A percentile compares a stretch with the other conserved stretches of the same genome.
Evolutionary conservation across 192 early-diverging fungal genomes (phyloP).

Genomic region (Coemansia sp.): DNA sequence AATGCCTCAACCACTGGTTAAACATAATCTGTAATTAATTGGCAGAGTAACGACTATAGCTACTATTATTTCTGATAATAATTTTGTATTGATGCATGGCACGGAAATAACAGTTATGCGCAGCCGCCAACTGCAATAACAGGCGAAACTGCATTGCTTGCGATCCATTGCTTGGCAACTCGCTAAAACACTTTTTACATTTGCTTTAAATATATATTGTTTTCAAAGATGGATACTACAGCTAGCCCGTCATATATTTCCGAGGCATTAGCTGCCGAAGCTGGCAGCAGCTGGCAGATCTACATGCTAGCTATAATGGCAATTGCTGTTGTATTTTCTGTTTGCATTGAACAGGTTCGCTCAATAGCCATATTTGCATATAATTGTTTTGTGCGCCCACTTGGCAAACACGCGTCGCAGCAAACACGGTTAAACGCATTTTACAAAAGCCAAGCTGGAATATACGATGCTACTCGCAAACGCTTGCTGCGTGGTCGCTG

Average conservation of each 20-base stretch:
- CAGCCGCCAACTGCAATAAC: no score
- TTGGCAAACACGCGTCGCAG: constrained; percentile 64
- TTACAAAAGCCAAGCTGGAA: constrained; percentile 76
- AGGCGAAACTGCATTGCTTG: no score
- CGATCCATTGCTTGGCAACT: neutral
- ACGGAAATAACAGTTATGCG: no score
- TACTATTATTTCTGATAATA: no score
- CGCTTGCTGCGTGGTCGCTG: constrained; percentile 71
- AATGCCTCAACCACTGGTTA: no score
- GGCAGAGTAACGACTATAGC: no score
- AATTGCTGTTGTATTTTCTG: neutral
- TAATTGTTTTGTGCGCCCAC: constrained; percentile 75
- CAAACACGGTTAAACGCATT: constrained; percentile 76
- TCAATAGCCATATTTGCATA: constrained; percentile 55
- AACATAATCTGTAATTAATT: no score
- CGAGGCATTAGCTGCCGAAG: neutral
- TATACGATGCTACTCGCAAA: constrained; percentile 76
- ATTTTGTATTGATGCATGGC: no score
- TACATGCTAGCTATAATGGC: neutral
- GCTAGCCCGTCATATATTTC: neutral
- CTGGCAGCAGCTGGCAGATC: neutral
- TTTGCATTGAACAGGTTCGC: neutral
- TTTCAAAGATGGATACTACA: no score
- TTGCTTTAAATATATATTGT: no score
- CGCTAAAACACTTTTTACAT: no score